Evolutionary conservation across 1,284 basidiomycete genomes (phyloP).

Genomic region (Ganoderma lucidum): DNA sequence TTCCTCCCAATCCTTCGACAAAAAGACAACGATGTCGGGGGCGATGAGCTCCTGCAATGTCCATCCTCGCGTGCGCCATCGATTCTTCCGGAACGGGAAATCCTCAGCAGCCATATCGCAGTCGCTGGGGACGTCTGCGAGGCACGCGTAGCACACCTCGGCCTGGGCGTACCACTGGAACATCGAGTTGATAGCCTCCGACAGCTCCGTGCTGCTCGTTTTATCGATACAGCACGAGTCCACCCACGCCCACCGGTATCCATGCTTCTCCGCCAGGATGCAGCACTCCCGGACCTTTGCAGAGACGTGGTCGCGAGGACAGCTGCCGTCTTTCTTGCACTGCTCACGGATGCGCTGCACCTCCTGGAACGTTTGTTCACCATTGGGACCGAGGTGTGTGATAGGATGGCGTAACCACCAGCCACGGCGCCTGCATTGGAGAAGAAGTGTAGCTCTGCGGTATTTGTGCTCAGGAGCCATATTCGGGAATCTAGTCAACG

Average conservation of each 20-base stretch:
- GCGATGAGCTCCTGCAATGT: neutral
- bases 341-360: neutral
- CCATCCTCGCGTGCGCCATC: neutral
- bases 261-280: no score
- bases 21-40: neutral
- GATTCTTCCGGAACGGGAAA: neutral
- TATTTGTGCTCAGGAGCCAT: neutral
- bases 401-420: neutral
- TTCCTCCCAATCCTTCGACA: conserved; percentile 1
- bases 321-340: neutral
- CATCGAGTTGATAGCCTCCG: neutral
- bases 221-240: no score
- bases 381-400: neutral
- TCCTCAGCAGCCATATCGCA: neutral
- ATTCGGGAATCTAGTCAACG: neutral
- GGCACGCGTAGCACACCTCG: neutral
- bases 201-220: no score
- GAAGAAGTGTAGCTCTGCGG: neutral
- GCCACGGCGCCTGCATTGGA: no score
- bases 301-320: neutral
- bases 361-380: neutral
- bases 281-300: no score
- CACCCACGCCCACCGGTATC: no score
- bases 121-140: neutral
- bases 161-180: conserved; percentile 1